phyloP scores from a whole-genome alignment of 1,284 basidiomycete genomes.

The Ceratobasidium sp. region DNA sequence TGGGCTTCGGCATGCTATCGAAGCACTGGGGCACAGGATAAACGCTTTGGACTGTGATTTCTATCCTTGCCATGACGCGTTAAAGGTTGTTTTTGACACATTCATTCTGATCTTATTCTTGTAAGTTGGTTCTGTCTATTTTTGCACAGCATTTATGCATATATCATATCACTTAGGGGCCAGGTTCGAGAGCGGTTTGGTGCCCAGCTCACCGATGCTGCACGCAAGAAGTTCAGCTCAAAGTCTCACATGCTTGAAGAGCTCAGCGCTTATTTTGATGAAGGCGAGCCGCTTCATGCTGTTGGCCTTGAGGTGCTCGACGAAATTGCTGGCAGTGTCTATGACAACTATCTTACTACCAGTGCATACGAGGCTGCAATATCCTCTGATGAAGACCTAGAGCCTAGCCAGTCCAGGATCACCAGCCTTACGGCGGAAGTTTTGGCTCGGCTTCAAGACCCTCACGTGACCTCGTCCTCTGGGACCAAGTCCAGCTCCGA shows the following conservation, averaged over 20 bases:
- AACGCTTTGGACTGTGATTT: conserved; percentile 56
- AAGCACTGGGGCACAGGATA: conserved; percentile 51
- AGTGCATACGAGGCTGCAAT: not conserved
- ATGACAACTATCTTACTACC: not conserved
- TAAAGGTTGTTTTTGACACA: conserved; percentile 52
- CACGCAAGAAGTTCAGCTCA: conserved; percentile 37
- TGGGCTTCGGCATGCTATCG: conserved; percentile 52
- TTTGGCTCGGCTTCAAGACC: no score
- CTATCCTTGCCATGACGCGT: conserved; percentile 51
- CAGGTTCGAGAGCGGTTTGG: no score
- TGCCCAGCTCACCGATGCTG: no score
- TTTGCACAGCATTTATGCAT: no score
- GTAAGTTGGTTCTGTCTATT: no score
- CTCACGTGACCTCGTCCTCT: no score
- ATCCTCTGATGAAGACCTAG: not conserved
- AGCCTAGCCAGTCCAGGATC: not conserved
- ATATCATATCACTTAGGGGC: no score
- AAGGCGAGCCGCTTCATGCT: not conserved
- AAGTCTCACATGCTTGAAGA: not conserved
- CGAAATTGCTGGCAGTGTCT: not conserved
- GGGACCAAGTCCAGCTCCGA: no score
- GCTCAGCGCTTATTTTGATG: not conserved
- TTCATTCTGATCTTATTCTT: no score
- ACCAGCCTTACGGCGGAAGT: not conserved
- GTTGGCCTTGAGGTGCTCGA: not conserved